A percentile compares a stretch with the other conserved stretches of the same genome.
These are phyloP conservation scores for Herpetomonas samuelpessoai DNA, from an alignment of 208 protist species.

Conservation along the genomic window DNA sequence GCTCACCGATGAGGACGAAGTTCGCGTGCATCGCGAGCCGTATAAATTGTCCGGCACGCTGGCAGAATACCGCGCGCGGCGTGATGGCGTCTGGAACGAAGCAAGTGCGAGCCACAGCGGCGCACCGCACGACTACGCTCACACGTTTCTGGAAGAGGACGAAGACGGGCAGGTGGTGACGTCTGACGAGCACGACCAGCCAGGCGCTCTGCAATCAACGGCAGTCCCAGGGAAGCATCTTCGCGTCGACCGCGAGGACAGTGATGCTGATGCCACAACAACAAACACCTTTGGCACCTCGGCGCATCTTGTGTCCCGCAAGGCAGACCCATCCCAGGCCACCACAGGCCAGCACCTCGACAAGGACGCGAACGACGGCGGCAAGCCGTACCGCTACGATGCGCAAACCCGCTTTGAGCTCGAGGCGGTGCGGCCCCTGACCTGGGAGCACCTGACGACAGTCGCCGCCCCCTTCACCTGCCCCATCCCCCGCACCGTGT, in stretches of 20 bases:
- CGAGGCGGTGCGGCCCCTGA: slow-evolving; percentile 58
- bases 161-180: no score
- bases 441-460: slow-evolving; percentile 73
- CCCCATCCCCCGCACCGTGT: slow-evolving; percentile 55
- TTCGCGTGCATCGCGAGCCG: slow-evolving; percentile 30
- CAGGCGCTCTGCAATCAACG: no score
- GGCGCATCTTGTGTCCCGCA: no score
- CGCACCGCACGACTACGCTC: no score
- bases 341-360: background rate
- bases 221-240: no score
- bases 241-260: no score
- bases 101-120: background rate
- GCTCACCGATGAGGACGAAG: slow-evolving; percentile 48
- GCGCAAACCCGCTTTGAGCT: slow-evolving; percentile 34
- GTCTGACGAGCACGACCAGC: no score
- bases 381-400: slow-evolving; percentile 29
- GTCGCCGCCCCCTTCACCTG: slow-evolving; percentile 75
- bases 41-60: slow-evolving; percentile 46
- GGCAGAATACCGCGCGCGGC: slow-evolving; percentile 29
- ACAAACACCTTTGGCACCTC: no score
- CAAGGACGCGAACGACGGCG: slow-evolving; percentile 2
- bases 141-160: no score
- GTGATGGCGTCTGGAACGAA: background rate
- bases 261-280: no score
- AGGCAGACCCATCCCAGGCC: no score